Percentiles rank a stretch among this genome's conserved stretches.
These are phyloP conservation scores for Stephania cephalantha DNA, from an alignment of 164 flowering plant genomes.

Conservation along the genomic window DNA sequence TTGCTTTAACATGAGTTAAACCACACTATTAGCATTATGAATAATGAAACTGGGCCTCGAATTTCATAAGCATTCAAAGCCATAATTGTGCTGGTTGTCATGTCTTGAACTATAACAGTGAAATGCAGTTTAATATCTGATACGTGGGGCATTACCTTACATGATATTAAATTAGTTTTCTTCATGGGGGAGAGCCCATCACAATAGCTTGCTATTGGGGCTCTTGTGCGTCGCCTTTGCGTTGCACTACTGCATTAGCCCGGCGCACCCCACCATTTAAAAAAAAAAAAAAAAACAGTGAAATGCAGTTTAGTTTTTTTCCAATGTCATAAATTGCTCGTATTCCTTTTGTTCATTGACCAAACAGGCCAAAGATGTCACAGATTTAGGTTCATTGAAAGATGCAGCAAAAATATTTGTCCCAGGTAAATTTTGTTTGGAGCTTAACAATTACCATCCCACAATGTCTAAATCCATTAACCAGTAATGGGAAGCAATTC, in stretches of 20 bases:
- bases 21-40: neutral
- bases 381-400: constrained; percentile 81
- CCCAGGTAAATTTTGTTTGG: constrained; percentile 47
- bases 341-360: neutral
- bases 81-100: neutral
- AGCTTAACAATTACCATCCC: neutral
- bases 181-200: too few species aligned
- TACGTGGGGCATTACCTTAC: too few species aligned
- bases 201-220: too few species aligned
- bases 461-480: neutral
- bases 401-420: constrained; percentile 76
- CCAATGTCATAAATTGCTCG: neutral
- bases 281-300: too few species aligned
- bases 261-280: too few species aligned
- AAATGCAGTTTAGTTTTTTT: neutral
- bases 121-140: too few species aligned
- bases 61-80: neutral
- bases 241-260: too few species aligned
- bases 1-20: neutral
- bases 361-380: constrained; percentile 75
- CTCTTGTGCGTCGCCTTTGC: too few species aligned
- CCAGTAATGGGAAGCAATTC: neutral
- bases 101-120: too few species aligned
- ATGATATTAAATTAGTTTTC: too few species aligned
- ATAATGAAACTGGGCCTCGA: neutral